Evolutionary conservation across 331 rosid species (phyloP).

Genomic region (Acacia pycnantha): DNA sequence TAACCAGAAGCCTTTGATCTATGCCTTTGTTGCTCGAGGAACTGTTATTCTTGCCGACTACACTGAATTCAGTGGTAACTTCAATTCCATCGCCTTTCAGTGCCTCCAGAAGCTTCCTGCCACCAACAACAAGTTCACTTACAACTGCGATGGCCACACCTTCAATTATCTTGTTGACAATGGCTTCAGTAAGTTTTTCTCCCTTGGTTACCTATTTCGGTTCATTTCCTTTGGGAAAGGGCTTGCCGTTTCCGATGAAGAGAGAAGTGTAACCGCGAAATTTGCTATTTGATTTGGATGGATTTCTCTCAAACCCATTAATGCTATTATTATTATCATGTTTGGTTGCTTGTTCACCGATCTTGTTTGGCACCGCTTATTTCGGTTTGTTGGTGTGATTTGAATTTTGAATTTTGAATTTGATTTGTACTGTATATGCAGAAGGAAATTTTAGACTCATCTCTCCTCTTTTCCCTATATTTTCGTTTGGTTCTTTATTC

Average conservation of each 20-base stretch:
- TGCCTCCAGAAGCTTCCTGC: conserved; percentile 78
- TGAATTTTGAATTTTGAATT: not conserved
- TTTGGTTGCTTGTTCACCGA: not conserved
- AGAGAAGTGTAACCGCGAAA: not conserved
- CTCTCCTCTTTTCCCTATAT: not conserved
- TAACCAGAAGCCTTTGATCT: conserved; percentile 60
- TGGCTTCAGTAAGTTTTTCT: conserved; percentile 50
- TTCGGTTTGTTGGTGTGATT: not conserved
- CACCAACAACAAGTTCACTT: conserved; percentile 69
- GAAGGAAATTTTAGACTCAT: not conserved
- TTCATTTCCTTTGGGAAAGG: not conserved
- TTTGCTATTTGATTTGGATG: not conserved
- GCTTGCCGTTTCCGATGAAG: not conserved
- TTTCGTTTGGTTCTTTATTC: not conserved
- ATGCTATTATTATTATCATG: not conserved
- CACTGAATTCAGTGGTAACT: conserved; percentile 75
- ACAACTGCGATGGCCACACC: conserved; percentile 66
- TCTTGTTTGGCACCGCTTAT: not conserved
- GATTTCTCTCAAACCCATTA: not conserved
- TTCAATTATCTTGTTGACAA: conserved; percentile 67
- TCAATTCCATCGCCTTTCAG: conserved; percentile 68
- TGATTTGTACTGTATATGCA: not conserved
- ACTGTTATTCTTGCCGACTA: conserved; percentile 68
- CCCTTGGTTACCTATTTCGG: not conserved
- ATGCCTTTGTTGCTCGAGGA: conserved; percentile 67